phyloP scores from a whole-genome alignment of 2,329 filamentous ascomycete species.

The Colletotrichum sp. region DNA sequence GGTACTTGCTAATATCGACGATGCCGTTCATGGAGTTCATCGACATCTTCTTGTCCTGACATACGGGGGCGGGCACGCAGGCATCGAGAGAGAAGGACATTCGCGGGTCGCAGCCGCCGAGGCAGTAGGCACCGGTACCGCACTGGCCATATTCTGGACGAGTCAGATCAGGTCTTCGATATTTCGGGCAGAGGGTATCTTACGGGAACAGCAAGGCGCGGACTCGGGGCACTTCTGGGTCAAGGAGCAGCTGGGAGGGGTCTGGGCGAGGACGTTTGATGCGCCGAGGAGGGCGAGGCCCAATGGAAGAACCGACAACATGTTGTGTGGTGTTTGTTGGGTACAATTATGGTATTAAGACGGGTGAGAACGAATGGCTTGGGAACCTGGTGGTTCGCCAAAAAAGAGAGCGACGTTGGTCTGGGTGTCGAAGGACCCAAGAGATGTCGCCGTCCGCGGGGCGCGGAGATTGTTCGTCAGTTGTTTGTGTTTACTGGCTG shows the following conservation, averaged over 20 bases:
- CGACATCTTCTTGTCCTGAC: constrained; percentile 74
- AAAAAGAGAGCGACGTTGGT: background rate
- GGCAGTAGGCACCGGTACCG: constrained; percentile 91
- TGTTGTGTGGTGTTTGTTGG: background rate
- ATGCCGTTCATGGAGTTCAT: constrained; percentile 77
- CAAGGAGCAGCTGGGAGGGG: constrained; percentile 47
- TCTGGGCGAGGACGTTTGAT: constrained; percentile 39
- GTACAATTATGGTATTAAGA: background rate
- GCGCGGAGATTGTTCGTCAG: background rate
- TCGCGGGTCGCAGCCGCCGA: constrained; percentile 91
- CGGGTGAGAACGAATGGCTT: background rate
- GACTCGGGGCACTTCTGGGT: constrained; percentile 71
- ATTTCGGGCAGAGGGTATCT: constrained; percentile 38
- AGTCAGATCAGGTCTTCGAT: background rate
- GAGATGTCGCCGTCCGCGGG: constrained; percentile 4
- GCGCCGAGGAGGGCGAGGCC: constrained; percentile 45
- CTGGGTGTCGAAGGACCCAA: background rate
- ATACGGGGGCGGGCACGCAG: constrained; percentile 85
- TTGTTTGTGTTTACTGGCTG: constrained; percentile 1
- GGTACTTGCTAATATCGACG: constrained; percentile 77
- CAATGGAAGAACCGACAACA: constrained; percentile 31
- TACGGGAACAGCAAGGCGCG: constrained; percentile 82
- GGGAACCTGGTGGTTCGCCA: background rate
- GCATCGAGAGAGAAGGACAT: constrained; percentile 84
- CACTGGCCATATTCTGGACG: constrained; percentile 85